Base-by-base conservation (phyloP, 1,139 yeast genomes). In the Pichia sp. region DNA sequence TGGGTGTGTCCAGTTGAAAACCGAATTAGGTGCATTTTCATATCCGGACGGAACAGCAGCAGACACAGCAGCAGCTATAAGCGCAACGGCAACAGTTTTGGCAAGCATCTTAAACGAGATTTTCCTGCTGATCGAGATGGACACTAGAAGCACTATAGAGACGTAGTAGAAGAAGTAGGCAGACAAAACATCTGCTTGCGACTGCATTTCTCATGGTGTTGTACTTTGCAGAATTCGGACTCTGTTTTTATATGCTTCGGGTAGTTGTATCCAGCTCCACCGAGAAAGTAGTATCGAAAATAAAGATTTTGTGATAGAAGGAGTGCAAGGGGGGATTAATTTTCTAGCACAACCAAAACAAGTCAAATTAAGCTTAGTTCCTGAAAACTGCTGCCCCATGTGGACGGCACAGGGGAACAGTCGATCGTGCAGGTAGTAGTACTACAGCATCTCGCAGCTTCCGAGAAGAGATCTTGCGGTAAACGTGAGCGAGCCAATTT, bases 1-100 rank as follows among this genome's bases (percentile, higher is more conserved):
- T 8, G 56, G 54, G 32, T n/a, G 47, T 13, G 54, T 42, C 54
- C 56, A 54, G 42, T 45, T 47, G 42, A 51, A 47, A 32, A 47
- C 54, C 6, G 50, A 34, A n/a, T 48, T 31, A 7, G 48, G n/a
- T 29, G 42, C 47, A 44, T 51, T 47, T 6, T 54, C 26, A 23
- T 53, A 46, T n/a, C 47, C 41, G 11, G 47, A 48, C 8, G 48
- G 29, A 19, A 54, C 54, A 4, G 31, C 11, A 11, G 54, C 54
- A 40, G 43, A 15, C 5, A 46, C 49, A 38, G 45, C 10, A 8
- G 54, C 30, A 4, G 54, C 54, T 10, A 54, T 15, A 7, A 54
- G 13, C 23, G 56, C 51, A 16, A 51, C 29, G 8, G 50, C 52
- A 47, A 26, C 30, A 4, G 56, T 11, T 4, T 32, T 13, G 13